phyloP scores from a whole-genome alignment of 768 basidiomycete species.

The Udeniomyces megalosporus region DNA sequence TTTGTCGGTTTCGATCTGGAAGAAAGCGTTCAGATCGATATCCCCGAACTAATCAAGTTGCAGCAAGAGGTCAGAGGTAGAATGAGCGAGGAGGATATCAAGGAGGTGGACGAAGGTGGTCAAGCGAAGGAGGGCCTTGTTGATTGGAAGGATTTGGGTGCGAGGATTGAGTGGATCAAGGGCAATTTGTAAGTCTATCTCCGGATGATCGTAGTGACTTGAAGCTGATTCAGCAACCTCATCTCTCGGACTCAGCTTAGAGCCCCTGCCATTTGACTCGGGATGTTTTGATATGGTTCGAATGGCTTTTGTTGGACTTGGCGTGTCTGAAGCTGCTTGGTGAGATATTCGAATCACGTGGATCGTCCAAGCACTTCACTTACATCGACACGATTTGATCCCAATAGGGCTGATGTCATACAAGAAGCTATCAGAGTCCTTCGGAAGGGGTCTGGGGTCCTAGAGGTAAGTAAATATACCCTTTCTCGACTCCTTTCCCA shows the following conservation, averaged over 20 bases:
- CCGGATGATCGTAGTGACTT: too few species aligned
- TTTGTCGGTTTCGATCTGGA: conserved; percentile 27
- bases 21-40: conserved; percentile 22
- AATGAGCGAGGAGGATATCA: neutral
- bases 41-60: conserved; percentile 17
- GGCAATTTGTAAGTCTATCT: conserved; percentile 24
- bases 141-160: conserved; percentile 21
- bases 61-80: conserved; percentile 14
- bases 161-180: conserved; percentile 24
- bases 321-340: conserved; percentile 26
- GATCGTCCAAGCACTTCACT: neutral
- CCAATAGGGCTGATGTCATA: conserved; percentile 22
- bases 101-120: neutral
- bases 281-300: conserved; percentile 29
- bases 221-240: neutral
- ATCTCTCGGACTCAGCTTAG: conserved; percentile 17
- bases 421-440: conserved; percentile 26
- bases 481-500: neutral
- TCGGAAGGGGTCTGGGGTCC: conserved; percentile 21
- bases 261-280: conserved; percentile 26
- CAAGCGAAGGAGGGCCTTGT: neutral
- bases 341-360: conserved; percentile 18
- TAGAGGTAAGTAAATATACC: conserved; percentile 18
- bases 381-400: conserved; percentile 21
- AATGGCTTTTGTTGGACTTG: conserved; percentile 24